These are phyloP conservation scores for Cyclospora cayetanensis DNA, from an alignment of 169 alveolate species.

Conservation along the genomic window DNA sequence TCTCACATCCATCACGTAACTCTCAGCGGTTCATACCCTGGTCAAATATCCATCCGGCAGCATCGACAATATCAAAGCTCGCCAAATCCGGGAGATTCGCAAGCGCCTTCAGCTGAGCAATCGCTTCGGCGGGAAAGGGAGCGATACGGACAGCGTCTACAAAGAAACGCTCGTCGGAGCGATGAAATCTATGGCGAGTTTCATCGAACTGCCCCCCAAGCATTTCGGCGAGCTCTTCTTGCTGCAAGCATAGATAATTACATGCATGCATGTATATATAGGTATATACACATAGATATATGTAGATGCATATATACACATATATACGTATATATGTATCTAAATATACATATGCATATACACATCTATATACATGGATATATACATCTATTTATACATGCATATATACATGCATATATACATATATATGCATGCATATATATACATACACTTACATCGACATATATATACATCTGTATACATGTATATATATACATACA, in stretches of 20 bases:
- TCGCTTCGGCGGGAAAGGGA: constrained; percentile 39
- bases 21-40: background rate
- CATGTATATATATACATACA: too few species aligned
- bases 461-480: too few species aligned
- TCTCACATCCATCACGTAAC: background rate
- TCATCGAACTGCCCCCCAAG: background rate
- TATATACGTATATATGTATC: too few species aligned
- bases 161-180: background rate
- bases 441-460: too few species aligned
- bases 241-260: background rate
- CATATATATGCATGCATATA: too few species aligned
- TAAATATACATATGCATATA: background rate
- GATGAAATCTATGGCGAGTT: background rate
- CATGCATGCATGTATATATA: background rate
- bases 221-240: background rate
- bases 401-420: background rate
- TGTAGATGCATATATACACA: background rate
- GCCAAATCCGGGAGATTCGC: background rate
- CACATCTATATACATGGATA: background rate
- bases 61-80: background rate
- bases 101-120: background rate
- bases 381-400: background rate
- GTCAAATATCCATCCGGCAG: background rate
- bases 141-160: constrained; percentile 22
- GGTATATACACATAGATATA: background rate